phyloP scores from a whole-genome alignment of 2,329 filamentous ascomycete species.

The Aspergillus ochraceus region DNA sequence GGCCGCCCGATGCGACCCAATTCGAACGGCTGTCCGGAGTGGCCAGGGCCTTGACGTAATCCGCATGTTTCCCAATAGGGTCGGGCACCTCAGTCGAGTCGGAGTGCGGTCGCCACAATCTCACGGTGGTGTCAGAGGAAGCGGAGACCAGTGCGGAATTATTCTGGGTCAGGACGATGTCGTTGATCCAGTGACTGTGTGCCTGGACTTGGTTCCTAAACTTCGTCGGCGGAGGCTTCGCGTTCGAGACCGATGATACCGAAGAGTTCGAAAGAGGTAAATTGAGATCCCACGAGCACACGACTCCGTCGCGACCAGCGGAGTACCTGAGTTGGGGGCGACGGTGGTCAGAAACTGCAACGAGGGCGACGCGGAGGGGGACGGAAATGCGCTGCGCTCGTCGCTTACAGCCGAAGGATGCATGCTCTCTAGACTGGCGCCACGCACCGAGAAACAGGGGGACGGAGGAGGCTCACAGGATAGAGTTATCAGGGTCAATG shows the following conservation, averaged over 20 bases:
- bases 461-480: constrained; percentile 65
- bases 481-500: constrained; percentile 77
- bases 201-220: constrained; percentile 69
- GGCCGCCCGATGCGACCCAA: constrained; percentile 91
- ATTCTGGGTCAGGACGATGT: constrained; percentile 76
- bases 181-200: constrained; percentile 96
- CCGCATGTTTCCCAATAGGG: constrained; percentile 87
- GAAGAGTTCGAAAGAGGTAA: constrained; percentile 35
- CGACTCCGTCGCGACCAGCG: constrained; percentile 88
- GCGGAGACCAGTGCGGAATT: constrained; percentile 81
- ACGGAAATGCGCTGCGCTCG: neutral
- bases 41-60: constrained; percentile 94
- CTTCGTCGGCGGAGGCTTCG: constrained; percentile 46
- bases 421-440: neutral
- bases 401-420: neutral
- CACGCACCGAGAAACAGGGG: neutral
- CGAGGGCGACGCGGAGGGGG: neutral
- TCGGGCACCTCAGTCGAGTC: constrained; percentile 64
- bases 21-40: constrained; percentile 68
- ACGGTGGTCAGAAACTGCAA: constrained; percentile 21
- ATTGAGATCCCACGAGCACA: constrained; percentile 88
- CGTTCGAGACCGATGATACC: constrained; percentile 15
- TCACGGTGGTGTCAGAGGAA: constrained; percentile 91
- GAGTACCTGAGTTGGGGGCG: constrained; percentile 68
- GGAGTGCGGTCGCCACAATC: constrained; percentile 80